Base-by-base conservation (phyloP, 192 early-diverging fungal species). In the Radiomyces spectabilis region DNA sequence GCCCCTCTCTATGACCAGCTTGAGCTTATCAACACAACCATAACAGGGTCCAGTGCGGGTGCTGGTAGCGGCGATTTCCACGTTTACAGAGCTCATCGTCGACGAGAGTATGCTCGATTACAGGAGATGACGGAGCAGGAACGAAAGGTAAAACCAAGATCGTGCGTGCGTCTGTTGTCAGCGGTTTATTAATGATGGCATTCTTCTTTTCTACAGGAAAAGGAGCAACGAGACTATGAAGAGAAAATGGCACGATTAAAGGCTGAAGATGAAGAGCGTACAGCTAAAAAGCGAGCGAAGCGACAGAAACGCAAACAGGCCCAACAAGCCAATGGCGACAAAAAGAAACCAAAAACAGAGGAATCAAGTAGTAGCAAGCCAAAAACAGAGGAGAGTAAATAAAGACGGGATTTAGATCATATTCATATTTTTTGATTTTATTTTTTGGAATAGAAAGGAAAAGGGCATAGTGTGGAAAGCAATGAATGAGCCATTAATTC, bases 21-120 rank as follows among this genome's bases (percentile, higher is more conserved):
- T n/a, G n/a, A n/a, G 2, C 2, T 29, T 9, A 9, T 16, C 16
- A 41, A 33, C 29, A 51, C 26, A 3, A 16, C 24, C 15, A 26
- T 27, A 10, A 6, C n/a, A 61, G 88, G 94, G 24, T 96, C 93
- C 12, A 92, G 88, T 68, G 94, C 95, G 0, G 95, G 95, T 32
- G 95, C 95, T 4, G 91, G 93, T 13, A 91, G 88, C 75, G 92
- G 92, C 31, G 95, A 98, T 61, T 98, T 98, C 51, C 93, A 95
- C 67, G 89, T 93, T 1, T 98, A 98, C 55, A 69, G 92, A 61
- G 85, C 88, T 19, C 70, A 86, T 37, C 76, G 95, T 27, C 73
- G 95, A 48, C 81, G 92, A 59, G 95, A 98, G 57, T 83, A 89
- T 63, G 73, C 82, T 13, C 75, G 95, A 37, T 53, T 92, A 29